Percentiles rank a stretch among this genome's conserved stretches.
Evolutionary conservation across 1,284 basidiomycete species (phyloP).

Genomic region (Trametes sp.): DNA sequence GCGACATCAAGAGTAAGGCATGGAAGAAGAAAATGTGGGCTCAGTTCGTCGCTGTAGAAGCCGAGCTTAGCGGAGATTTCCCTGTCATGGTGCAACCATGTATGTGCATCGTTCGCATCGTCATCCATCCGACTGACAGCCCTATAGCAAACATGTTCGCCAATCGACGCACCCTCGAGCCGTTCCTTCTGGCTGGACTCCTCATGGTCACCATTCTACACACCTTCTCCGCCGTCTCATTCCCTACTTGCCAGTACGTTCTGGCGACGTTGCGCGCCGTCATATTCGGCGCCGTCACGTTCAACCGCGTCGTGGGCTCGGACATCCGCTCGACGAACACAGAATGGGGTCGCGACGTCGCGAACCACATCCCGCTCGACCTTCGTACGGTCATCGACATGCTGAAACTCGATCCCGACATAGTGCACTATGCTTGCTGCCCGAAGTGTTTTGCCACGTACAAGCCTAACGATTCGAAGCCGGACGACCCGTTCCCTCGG

Average conservation of each 20-base stretch:
- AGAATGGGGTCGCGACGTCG: neutral
- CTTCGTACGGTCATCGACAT: neutral
- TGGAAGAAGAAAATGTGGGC: constrained; percentile 5
- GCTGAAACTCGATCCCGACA: neutral
- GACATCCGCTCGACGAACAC: neutral
- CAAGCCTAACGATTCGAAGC: neutral
- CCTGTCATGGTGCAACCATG: neutral
- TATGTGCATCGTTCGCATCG: neutral
- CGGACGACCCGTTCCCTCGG: neutral
- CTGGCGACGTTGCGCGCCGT: constrained; percentile 12
- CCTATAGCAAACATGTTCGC: no score
- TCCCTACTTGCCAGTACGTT: neutral
- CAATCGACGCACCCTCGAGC: neutral
- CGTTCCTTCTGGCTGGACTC: constrained; percentile 2
- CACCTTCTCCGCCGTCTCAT: constrained; percentile 4
- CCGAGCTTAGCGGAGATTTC: neutral
- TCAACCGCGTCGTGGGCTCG: neutral
- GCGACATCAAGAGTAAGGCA: neutral
- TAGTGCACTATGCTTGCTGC: neutral
- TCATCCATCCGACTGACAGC: neutral
- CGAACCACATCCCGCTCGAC: neutral
- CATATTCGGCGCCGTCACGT: constrained; percentile 1
- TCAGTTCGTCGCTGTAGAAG: neutral
- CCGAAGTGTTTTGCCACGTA: neutral
- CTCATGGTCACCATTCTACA: constrained; percentile 10